Base-by-base conservation (phyloP, 805 yeast species). In the Zygotorulaspora florentina region DNA sequence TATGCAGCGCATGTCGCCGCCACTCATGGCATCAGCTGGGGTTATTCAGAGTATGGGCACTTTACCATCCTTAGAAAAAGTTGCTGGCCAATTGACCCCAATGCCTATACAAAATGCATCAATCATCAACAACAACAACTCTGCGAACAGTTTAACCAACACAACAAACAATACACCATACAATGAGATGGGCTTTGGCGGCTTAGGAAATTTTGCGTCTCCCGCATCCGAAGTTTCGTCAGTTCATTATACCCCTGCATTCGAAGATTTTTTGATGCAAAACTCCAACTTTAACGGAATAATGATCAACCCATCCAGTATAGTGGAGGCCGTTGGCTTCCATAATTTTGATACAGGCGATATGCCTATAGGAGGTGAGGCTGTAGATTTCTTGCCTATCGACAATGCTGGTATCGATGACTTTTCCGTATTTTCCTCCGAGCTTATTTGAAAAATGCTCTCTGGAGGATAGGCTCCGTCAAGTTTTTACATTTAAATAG, bases 221-320 rank as follows among this genome's bases (percentile, higher is more conserved):
- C 61, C 60, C 16, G 51, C 51, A 16, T 59, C 57, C 13, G 63
- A 56, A 30, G 37, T 43, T 12, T 53, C 59, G 3, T 42, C 51
- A 16, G 50, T 47, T 3, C 52, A 58, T 15, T 50, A 55, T 20
- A 53, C 61, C 2, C 68, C 66, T n/a, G 65, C 61, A 29, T 64
- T 63, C 35, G 68, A 65, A 38, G 69, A 65, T 44, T 65, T 65
- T 45, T 54, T 64, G 47, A 54, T 55, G 45, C 65, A 62, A 37
- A 60, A 57, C 29, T 53, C 66, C 11, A 58, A 59, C 30, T 56
- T 63, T 18, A 61, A 58, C 39, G 67, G 65, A 15, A 49, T 63
- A 16, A 55, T 61, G 54, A 58, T 61, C 11, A 62, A 63, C 38
- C 62, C 66, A 17, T 56, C 64, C 1, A 57, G 57, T 40, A 52